These are phyloP conservation scores for Haplosporangium sp. DNA, from an alignment of 371 early-diverging fungal species.

Conservation along the genomic window DNA sequence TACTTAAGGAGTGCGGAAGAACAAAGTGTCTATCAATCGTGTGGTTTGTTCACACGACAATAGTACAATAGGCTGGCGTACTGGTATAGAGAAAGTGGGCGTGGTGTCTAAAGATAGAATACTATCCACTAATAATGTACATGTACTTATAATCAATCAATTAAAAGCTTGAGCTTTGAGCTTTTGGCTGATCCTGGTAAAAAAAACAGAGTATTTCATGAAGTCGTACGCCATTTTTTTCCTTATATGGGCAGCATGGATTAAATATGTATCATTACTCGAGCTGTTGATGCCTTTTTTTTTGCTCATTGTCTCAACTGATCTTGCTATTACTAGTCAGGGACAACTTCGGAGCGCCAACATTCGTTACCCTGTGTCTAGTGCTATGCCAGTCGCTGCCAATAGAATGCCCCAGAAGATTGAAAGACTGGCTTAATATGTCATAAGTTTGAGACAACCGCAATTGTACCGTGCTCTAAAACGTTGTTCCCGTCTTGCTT, in stretches of 20 bases:
- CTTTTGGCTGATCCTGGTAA: too few relatives aligned
- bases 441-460: neutral
- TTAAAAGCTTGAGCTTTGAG: too few relatives aligned
- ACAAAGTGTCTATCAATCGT: too few relatives aligned
- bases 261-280: neutral
- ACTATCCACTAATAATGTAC: too few relatives aligned
- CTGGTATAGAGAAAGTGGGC: too few relatives aligned
- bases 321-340: neutral
- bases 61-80: too few relatives aligned
- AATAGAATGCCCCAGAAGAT: neutral
- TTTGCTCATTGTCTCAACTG: neutral
- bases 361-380: neutral
- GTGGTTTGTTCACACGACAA: too few relatives aligned
- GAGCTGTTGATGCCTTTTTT: neutral
- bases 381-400: neutral
- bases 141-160: too few relatives aligned
- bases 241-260: slow-evolving; percentile 4
- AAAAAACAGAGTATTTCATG: neutral
- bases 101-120: too few relatives aligned
- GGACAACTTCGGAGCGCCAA: too few relatives aligned
- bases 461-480: neutral
- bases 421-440: neutral
- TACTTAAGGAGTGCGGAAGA: too few relatives aligned
- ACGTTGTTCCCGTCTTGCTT: neutral
- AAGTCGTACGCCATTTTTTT: slow-evolving; percentile 20